Percentiles rank a stretch among this genome's conserved stretches.
phyloP scores from a whole-genome alignment of 176 grass and related monocot species.

The Dactylis glomerata region DNA sequence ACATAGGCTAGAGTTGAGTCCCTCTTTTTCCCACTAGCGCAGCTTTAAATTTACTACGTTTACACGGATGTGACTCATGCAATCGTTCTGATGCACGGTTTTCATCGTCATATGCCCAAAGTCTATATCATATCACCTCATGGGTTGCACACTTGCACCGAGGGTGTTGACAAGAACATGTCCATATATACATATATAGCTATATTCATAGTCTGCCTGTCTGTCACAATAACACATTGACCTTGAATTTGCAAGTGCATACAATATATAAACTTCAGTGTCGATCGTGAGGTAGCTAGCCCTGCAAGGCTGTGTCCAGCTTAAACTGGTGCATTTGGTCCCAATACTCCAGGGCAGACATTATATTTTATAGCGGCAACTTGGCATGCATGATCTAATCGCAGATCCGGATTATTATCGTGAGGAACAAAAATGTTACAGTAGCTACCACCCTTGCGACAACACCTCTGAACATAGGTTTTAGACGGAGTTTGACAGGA shows the following conservation, averaged over 20 bases:
- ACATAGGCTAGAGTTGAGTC: not conserved
- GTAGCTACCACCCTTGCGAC: too few species aligned
- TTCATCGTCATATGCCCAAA: not conserved
- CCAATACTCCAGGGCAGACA: not conserved
- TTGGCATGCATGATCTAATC: not conserved
- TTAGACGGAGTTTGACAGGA: too few species aligned
- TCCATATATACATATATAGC: not conserved
- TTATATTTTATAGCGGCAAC: not conserved
- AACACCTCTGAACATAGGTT: too few species aligned
- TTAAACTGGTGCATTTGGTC: not conserved
- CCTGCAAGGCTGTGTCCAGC: not conserved
- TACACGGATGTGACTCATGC: too few species aligned
- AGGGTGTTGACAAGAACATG: not conserved
- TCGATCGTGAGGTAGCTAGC: not conserved
- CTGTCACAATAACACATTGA: not conserved
- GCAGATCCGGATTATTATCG: not conserved
- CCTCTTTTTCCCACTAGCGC: too few species aligned
- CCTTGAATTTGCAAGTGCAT: not conserved
- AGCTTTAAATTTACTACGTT: too few species aligned
- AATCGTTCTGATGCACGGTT: not conserved
- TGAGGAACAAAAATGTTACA: too few species aligned
- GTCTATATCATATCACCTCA: too few species aligned
- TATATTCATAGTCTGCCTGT: not conserved
- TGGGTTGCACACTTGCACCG: too few species aligned
- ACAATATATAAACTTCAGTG: not conserved